Evolutionary conservation across 2,329 filamentous ascomycete genomes (phyloP), one percentile per base, ranked within the genome.

Genomic region (Paraphaeosphaeria sporulosa): DNA sequence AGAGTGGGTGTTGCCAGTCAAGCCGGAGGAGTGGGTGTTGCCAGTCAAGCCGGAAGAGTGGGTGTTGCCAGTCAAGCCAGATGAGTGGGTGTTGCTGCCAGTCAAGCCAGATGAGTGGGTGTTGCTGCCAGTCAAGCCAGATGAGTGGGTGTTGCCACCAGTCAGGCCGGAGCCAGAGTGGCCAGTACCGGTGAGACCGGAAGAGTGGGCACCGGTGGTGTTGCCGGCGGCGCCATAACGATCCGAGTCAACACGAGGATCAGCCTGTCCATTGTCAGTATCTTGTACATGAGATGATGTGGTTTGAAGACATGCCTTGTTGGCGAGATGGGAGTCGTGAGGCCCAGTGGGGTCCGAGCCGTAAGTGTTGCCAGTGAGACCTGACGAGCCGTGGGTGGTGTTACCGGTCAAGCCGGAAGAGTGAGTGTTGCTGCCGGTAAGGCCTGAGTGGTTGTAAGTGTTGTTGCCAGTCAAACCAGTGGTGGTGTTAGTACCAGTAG

Each of bases 161-260:
- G 54, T 46, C 44, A 46, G 43, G 38, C 51, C 52, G 25, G 62
- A 58, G 36, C 60, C 64, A 50, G 64, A 57, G 34, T 58, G 62
- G 36, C 42, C 47, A 57, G 62, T 59, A 43, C 38, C 55, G 10
- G 47, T 49, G 15, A 34, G 17, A 17, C 30, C 47, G 5, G 62
- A 47, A 40, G 59, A 60, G 46, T 64, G 57, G 19, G 17, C 40
- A 4, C 19, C n/a, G n/a, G 42, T 44, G 27, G 62, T 38, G 5
- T 62, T 64, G 17, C 72, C 73, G 38, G 62, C 63, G 15, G 70
- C 71, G 25, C 38, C 40, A 25, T 68, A 62, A 6, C 3, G 17
- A 60, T 62, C 64, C 19, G 68, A 71, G 57, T 75, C 74, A 17
- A 76, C 72, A 3, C 72, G 64, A n/a, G 75, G 75, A 46, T 76